These are phyloP conservation scores for Cylindrotheca closterium DNA, from an alignment of 108 stramenopile genomes.

Conservation along the genomic window DNA sequence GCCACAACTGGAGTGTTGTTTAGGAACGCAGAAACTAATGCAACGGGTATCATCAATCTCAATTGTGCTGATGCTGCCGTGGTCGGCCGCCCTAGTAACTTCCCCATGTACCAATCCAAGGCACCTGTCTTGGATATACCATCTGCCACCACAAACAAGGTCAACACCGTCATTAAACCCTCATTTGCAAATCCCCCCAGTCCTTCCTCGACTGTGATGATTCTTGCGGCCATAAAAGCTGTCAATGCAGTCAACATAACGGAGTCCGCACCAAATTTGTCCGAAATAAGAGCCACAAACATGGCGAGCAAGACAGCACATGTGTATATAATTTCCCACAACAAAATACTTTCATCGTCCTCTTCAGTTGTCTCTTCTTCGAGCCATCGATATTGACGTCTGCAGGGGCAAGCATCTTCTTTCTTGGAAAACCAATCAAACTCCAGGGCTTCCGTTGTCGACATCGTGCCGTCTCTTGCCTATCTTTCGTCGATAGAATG, in stretches of 20 bases:
- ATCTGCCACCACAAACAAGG: constrained; percentile 83
- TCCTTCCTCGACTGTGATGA: constrained; percentile 68
- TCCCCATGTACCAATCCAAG: constrained; percentile 88
- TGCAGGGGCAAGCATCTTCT: constrained; percentile 8
- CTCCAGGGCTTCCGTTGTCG: too few species aligned
- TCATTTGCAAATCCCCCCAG: constrained; percentile 83
- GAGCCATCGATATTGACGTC: constrained; percentile 5
- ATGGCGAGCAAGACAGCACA: constrained; percentile 59
- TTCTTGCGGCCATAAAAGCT: constrained; percentile 65
- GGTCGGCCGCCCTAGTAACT: constrained; percentile 68
- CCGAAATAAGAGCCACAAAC: constrained; percentile 65
- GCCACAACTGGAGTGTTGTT: constrained; percentile 90
- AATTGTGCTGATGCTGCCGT: constrained; percentile 66
- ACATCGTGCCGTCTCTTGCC: too few species aligned
- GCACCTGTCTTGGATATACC: constrained; percentile 82
- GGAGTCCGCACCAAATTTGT: constrained; percentile 67
- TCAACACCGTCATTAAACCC: constrained; percentile 76
- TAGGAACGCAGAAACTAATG: constrained; percentile 75
- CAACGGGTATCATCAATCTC: constrained; percentile 68
- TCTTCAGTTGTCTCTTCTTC: constrained; percentile 3
- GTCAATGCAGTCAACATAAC: constrained; percentile 73
- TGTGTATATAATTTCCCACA: constrained; percentile 67
- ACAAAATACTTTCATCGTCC: constrained; percentile 4
- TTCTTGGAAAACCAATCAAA: too few species aligned
- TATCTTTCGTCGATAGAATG: too few species aligned